Percentiles rank a stretch among this genome's conserved stretches.
phyloP scores from a whole-genome alignment of 306 rosid species.

The Pachyrhizus erosus region DNA sequence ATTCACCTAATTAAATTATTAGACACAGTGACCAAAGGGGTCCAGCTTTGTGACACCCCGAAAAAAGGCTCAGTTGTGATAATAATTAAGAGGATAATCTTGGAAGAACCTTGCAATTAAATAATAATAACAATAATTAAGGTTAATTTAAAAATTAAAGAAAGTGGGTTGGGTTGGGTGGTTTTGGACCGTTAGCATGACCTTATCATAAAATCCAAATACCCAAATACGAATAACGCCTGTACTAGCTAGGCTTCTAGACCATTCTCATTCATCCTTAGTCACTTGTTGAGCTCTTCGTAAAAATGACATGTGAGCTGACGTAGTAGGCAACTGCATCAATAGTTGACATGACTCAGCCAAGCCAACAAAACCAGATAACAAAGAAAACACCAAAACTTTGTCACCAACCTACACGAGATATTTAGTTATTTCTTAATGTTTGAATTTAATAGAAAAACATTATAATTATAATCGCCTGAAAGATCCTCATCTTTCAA shows the following conservation, averaged over 20 bases:
- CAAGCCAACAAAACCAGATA: neutral
- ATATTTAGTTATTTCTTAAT: neutral
- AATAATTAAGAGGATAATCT: constrained; percentile 23
- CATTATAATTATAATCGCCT: too few species aligned
- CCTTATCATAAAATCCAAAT: constrained; percentile 19
- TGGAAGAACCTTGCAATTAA: neutral
- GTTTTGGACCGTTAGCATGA: constrained; percentile 17
- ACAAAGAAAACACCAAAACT: neutral
- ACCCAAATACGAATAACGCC: neutral
- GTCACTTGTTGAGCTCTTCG: neutral
- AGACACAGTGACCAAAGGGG: neutral
- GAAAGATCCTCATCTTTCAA: too few species aligned
- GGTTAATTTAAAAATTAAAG: neutral
- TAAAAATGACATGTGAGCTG: constrained; percentile 33
- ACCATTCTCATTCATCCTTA: neutral
- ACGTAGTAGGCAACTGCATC: constrained; percentile 40
- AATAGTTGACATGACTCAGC: constrained; percentile 16
- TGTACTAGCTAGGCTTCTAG: neutral
- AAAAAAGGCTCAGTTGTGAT: constrained; percentile 6
- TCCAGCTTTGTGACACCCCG: neutral
- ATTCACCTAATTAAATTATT: constrained; percentile 21
- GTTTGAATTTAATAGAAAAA: too few species aligned
- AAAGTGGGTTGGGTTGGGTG: constrained; percentile 36
- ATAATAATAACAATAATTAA: neutral
- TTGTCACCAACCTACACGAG: neutral